Base-by-base conservation (phyloP, 208 protist species). In the Endotrypanum monterogeii region DNA sequence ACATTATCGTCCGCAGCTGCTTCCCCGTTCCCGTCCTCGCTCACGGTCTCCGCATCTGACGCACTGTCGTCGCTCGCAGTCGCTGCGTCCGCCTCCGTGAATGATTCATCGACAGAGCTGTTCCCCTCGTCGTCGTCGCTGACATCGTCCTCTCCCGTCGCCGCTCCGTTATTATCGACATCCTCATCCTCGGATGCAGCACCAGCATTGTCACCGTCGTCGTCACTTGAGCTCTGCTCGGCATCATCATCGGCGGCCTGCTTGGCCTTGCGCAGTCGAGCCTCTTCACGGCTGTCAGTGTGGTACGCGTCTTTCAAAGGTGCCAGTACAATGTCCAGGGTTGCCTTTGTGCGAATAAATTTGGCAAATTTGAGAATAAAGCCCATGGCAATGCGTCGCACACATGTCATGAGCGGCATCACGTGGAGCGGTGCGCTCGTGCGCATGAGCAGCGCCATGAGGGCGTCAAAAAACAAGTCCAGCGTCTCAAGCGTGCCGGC, bases 391-490 rank as follows among this genome's bases (percentile, higher is more conserved):
- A 94, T 92, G 63, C 93, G 89, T 9, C 90, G 90, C 4, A 91
- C 75, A 51, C 83, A 94, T 18, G 84, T 87, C 89, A 95, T 89
- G 46, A 97, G 78, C 37, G 93, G 90, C 80, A 94, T 89, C 44
- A 97, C 89, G 68, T 97, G 93, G 71, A 93, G 75, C 32, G 93
- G 89, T 7, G 89, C 66, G 52, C 80, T 85, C 23, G 85, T 73
- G 60, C 93, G 93, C 85, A 97, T 91, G 23, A 91, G n/a, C 20
- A 97, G 76, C 25, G 86, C 67, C 93, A 97, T 97, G 30, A 94
- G 80, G 2, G 93, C 88, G 79, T 97, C 93, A 52, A 90, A 83
- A 61, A 97, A 88, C 9, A 97, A 39, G 71, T 94, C 88, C 12
- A 97, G 62, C 32, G 89, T 91, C 62, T 97, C 90, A 6, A 97